Base-by-base conservation (phyloP, 2,329 filamentous ascomycete genomes). In the Verticillium nonalfalfae region DNA sequence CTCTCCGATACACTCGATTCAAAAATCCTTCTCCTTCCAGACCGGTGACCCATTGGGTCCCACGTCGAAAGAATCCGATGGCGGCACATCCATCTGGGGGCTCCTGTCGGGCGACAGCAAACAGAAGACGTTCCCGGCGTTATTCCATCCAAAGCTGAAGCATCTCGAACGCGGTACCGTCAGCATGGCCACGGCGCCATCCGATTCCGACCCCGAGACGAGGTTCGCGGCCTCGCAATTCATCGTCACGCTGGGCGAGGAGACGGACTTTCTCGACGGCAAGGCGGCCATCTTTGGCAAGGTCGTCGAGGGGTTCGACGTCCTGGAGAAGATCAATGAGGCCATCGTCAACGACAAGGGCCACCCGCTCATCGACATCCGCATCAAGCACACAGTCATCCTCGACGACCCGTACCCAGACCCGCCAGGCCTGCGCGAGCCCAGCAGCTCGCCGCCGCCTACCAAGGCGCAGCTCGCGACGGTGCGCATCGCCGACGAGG, bases 241-340 rank as follows among this genome's bases (percentile, higher is more conserved):
- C 73, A 88, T 98, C 69, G 86, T 99, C 63, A 97, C 94, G 0
- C 81, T 97, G 4, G 93, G 91, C 40, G 91, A 96, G 66, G 88
- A 95, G 64, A 88, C 96, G 1, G 93, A 97, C 70, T 96, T 90
- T 71, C 78, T 98, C 36, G 92, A 99, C 71, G 93, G 91, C 65
- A 96, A 95, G 72, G 93, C 91, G n/a, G 91, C 93, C 34, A 90
- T 97, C 56, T 99, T 98, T 72, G 94, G 93, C 62, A 93, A 93
- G 68, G 93, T 98, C 0, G 95, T 97, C 0, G 94, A 99, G 75
- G 95, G 95, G 0, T 97, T 98, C 66, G 94, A 98, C 75, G 89
- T 88, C 9, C 78, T 99, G 59, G 93, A 98, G 72, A 96, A 94
- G 78, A 92, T 98, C 77, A 97, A 98, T 73, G 85, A 87, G 40